Percentiles rank a stretch among this genome's conserved stretches.
phyloP scores from a whole-genome alignment of 805 yeast genomes.

The Myxozyma neotropica region DNA sequence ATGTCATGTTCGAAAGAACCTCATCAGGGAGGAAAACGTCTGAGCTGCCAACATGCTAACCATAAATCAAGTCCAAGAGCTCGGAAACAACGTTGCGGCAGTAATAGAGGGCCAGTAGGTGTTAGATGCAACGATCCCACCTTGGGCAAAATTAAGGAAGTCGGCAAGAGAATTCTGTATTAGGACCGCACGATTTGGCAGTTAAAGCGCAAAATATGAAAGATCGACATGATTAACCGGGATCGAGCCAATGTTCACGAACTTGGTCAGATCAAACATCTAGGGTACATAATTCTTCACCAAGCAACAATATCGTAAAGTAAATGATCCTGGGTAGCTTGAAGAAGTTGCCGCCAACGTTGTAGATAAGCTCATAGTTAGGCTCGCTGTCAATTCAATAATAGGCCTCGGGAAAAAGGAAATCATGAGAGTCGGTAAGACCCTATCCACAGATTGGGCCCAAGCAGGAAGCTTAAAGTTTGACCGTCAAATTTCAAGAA shows the following conservation, averaged over 20 bases:
- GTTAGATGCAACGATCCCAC: constrained; percentile 40
- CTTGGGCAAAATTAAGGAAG: constrained; percentile 39
- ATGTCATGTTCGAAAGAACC: constrained; percentile 40
- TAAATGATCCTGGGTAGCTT: constrained; percentile 33
- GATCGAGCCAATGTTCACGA: constrained; percentile 38
- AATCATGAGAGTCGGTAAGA: constrained; percentile 40
- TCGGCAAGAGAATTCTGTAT: constrained; percentile 40
- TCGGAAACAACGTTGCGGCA: constrained; percentile 40
- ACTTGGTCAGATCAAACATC: constrained; percentile 39
- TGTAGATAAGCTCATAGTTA: constrained; percentile 34
- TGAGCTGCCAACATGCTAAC: constrained; percentile 32
- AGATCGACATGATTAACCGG: constrained; percentile 41
- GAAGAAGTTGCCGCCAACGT: constrained; percentile 27
- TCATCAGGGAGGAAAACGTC: constrained; percentile 41
- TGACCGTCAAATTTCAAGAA: constrained; percentile 37
- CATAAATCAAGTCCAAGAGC: constrained; percentile 35
- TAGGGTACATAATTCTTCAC: constrained; percentile 40
- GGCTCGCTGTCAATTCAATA: constrained; percentile 36
- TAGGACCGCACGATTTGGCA: constrained; percentile 33
- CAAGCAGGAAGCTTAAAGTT: constrained; percentile 40
- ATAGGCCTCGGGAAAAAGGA: constrained; percentile 37
- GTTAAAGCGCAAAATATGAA: constrained; percentile 38
- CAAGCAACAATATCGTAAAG: constrained; percentile 41
- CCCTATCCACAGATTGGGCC: constrained; percentile 42
- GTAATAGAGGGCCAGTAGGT: constrained; percentile 41